These are phyloP conservation scores for Rosa rugosa DNA, from an alignment of 306 rosid species.

Conservation along the genomic window DNA sequence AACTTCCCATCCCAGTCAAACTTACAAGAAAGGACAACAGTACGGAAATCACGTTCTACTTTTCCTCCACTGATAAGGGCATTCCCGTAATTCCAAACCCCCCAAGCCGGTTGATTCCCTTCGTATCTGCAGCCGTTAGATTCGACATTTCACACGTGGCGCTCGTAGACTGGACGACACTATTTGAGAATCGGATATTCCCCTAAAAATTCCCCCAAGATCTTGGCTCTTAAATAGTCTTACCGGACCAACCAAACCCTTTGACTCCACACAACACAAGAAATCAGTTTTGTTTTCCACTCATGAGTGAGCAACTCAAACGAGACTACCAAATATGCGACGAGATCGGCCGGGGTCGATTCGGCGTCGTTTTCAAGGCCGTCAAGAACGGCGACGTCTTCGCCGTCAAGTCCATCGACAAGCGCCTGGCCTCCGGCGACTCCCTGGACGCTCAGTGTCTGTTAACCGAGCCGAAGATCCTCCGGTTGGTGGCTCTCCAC, in stretches of 20 bases:
- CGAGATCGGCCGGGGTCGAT: slow-evolving; percentile 71
- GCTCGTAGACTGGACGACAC: neutral
- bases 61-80: neutral
- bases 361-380: slow-evolving; percentile 61
- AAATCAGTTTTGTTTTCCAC: neutral
- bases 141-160: slow-evolving; percentile 22
- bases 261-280: neutral
- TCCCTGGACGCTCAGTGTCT: slow-evolving; percentile 58
- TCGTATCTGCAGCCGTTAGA: slow-evolving; percentile 12
- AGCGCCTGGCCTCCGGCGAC: slow-evolving; percentile 42
- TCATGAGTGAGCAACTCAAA: slow-evolving; percentile 49
- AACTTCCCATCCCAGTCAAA: neutral
- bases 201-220: slow-evolving; percentile 7
- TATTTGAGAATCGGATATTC: slow-evolving; percentile 28
- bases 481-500: slow-evolving; percentile 46
- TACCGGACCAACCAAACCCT: too few relatives aligned
- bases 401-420: slow-evolving; percentile 66
- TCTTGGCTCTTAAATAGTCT: neutral
- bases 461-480: slow-evolving; percentile 54
- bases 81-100: slow-evolving; percentile 13
- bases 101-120: neutral
- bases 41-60: slow-evolving; percentile 15
- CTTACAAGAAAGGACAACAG: neutral
- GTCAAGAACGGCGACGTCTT: slow-evolving; percentile 20
- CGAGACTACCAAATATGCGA: slow-evolving; percentile 44